Conservation (phyloP, 768 basidiomycete species). For the Tulasnella sp. region DNA sequence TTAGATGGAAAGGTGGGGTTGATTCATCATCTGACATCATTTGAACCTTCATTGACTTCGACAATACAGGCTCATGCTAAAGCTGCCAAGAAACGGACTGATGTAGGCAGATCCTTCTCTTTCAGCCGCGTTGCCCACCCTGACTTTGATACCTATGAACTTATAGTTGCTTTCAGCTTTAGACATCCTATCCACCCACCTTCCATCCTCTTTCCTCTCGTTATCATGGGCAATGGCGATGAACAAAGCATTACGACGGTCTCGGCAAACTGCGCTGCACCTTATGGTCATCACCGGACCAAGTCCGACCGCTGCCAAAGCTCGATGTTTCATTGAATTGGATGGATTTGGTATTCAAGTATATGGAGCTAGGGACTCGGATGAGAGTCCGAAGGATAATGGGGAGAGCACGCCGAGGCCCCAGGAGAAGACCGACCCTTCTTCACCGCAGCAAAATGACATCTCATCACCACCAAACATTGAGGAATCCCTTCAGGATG, state of each 20-base stretch:
- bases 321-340: constrained; percentile 3
- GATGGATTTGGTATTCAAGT: not conserved
- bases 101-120: too few relatives aligned
- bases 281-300: constrained; percentile 10
- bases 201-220: constrained; percentile 9
- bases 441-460: not conserved
- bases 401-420: not conserved
- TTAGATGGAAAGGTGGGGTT: constrained; percentile 11
- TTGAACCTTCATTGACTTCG: not conserved
- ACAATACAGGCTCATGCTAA: constrained; percentile 2
- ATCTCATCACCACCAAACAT: not conserved
- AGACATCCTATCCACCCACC: constrained; percentile 10
- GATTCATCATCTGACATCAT: not conserved
- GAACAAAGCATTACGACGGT: not conserved
- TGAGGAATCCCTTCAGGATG: not conserved
- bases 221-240: constrained; percentile 10
- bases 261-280: not conserved
- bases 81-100: constrained; percentile 10
- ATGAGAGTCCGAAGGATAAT: constrained; percentile 1
- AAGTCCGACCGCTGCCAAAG: constrained; percentile 1
- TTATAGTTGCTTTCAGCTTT: not conserved
- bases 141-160: too few relatives aligned
- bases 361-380: constrained; percentile 2
- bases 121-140: too few relatives aligned
- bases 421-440: too few relatives aligned